These are phyloP conservation scores for Pseudocercospora musae DNA, from an alignment of 2,329 filamentous ascomycete genomes.

Conservation along the genomic window DNA sequence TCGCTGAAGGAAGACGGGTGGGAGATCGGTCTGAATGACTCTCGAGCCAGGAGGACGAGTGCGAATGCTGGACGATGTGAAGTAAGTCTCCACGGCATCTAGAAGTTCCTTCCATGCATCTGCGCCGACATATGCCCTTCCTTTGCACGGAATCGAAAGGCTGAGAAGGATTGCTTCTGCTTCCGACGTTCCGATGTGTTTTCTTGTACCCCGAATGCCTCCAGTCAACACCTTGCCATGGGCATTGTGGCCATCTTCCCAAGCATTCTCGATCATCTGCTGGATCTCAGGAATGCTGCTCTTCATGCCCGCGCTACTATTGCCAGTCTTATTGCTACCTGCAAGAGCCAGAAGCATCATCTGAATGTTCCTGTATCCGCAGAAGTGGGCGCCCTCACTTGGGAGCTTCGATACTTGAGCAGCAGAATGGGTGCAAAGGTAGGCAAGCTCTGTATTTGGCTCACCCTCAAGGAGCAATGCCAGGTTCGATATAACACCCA, in stretches of 20 bases:
- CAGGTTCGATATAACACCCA: slow-evolving; percentile 43
- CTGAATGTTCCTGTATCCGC: slow-evolving; percentile 92
- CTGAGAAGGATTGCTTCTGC: slow-evolving; percentile 73
- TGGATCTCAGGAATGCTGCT: slow-evolving; percentile 79
- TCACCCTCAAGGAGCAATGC: slow-evolving; percentile 55
- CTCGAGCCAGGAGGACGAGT: not conserved
- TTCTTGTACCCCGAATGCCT: slow-evolving; percentile 78
- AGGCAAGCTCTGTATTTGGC: slow-evolving; percentile 63
- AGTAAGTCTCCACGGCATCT: slow-evolving; percentile 68
- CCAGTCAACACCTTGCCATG: slow-evolving; percentile 75
- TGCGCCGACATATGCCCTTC: slow-evolving; percentile 53
- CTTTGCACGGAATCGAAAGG: slow-evolving; percentile 56
- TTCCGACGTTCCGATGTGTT: slow-evolving; percentile 94
- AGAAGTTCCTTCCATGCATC: slow-evolving; percentile 57
- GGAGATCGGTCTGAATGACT: slow-evolving; percentile 54
- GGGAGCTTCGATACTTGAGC: slow-evolving; percentile 77
- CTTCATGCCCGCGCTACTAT: slow-evolving; percentile 31
- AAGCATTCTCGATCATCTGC: slow-evolving; percentile 79
- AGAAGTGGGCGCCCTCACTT: slow-evolving; percentile 75
- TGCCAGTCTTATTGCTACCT: slow-evolving; percentile 26
- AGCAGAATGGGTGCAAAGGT: slow-evolving; percentile 71
- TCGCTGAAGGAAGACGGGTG: slow-evolving; percentile 88
- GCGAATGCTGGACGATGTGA: slow-evolving; percentile 42
- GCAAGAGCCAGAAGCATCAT: slow-evolving; percentile 56
- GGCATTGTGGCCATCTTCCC: slow-evolving; percentile 78